Evolutionary conservation across 345 rosid genomes (phyloP), one percentile per base, ranked within the genome.

Genomic region (Eucalyptus dawsonii): DNA sequence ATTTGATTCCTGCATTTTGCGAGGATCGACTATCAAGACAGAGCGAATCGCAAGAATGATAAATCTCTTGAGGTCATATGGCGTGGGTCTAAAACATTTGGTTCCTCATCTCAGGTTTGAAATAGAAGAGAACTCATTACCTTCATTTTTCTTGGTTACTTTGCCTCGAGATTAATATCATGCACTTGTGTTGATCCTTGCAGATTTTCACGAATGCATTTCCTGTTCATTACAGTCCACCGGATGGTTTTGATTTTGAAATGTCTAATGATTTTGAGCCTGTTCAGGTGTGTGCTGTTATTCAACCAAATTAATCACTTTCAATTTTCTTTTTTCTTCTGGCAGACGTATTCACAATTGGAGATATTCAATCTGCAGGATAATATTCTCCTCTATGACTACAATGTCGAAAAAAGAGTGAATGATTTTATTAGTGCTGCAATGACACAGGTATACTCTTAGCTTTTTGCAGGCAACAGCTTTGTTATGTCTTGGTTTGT

Each of bases 1-100:
- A 76, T 95, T 96, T 34, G 96, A 96, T 92, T 97, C 99, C 86
- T 97, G 42, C 99, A 97, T 90, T 96, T 97, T 69, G 97, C 99
- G 10, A 96, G 98, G 90, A 93, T 97, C 86, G 99, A 97, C 92
- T 96, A 97, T 90, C 98, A 96, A 90, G 99, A 95, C 90, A 94
- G 98, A 93, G 97, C 93, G 62, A 93, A 93, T 89, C 95, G 98
- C 76, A 96, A 94, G 92, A 90, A 4, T 34, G 94, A 94, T 76
- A 96, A 94, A 88, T 91, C 96, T 69, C 96, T 97, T 1, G 97
- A 97, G 90, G 96, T 96, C 58, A 88, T 96, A 90, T 97, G 99
- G 99, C 97, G 93, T 49, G 99, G 99, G 31, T 97, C 98, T 87
- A 93, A 95, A 88, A 97, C 99, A 56, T 96, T 95, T 44, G 97